These are phyloP conservation scores for Bacterosira constricta DNA, from an alignment of 108 stramenopile species.

Conservation along the genomic window DNA sequence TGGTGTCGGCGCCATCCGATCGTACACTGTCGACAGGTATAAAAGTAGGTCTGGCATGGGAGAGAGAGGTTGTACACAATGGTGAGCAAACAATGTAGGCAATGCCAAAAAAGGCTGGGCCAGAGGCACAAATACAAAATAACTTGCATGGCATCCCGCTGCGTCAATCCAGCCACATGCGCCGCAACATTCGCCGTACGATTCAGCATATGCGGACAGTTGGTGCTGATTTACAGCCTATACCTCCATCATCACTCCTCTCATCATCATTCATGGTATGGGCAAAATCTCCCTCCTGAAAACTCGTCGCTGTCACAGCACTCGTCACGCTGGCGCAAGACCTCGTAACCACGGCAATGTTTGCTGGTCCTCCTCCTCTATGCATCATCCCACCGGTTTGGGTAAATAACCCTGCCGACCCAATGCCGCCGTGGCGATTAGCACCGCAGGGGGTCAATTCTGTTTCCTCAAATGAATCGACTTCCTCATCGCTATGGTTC, in stretches of 20 bases:
- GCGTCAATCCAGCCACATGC: neutral
- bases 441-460: slow-evolving; percentile 45
- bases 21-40: slow-evolving; percentile 1
- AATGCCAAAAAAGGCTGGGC: too few relatives aligned
- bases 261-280: slow-evolving; percentile 33
- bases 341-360: slow-evolving; percentile 53
- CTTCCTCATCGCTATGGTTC: slow-evolving; percentile 42
- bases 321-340: slow-evolving; percentile 60
- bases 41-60: neutral
- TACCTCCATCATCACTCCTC: slow-evolving; percentile 44
- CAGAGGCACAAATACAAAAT: neutral
- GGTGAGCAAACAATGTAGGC: too few relatives aligned
- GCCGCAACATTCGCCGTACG: slow-evolving; percentile 17
- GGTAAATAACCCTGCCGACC: slow-evolving; percentile 20
- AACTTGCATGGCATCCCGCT: slow-evolving; percentile 1
- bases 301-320: slow-evolving; percentile 59
- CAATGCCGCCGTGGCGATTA: slow-evolving; percentile 18
- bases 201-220: slow-evolving; percentile 8
- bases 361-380: slow-evolving; percentile 44
- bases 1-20: slow-evolving; percentile 60
- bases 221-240: too few relatives aligned
- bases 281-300: slow-evolving; percentile 42
- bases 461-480: slow-evolving; percentile 45
- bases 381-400: slow-evolving; percentile 8
- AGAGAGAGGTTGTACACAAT: neutral